phyloP scores from a whole-genome alignment of 2,329 filamentous ascomycete genomes.

The Colletotrichum agaves region DNA sequence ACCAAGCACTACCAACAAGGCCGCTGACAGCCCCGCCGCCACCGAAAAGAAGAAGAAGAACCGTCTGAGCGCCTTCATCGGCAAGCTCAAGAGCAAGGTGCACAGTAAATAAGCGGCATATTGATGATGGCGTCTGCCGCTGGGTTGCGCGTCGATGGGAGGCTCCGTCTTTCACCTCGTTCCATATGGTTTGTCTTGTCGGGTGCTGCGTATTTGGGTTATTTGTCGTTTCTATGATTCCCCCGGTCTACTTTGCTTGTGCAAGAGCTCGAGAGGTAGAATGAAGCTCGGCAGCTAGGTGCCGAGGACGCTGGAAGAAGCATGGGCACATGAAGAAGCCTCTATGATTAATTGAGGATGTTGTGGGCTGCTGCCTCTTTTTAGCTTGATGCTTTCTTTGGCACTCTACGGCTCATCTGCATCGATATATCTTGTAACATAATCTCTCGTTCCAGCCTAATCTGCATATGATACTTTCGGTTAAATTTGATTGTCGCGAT shows the following conservation, averaged over 20 bases:
- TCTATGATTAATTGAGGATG: conserved; percentile 43
- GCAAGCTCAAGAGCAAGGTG: conserved; percentile 63
- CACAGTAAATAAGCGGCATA: conserved; percentile 41
- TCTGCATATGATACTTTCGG: conserved; percentile 34
- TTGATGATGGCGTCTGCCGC: conserved; percentile 27
- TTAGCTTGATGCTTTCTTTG: conserved; percentile 12
- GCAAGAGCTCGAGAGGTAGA: conserved; percentile 38
- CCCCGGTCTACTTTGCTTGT: conserved; percentile 39
- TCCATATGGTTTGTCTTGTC: conserved; percentile 53
- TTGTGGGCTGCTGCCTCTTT: conserved; percentile 25
- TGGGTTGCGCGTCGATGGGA: conserved; percentile 44
- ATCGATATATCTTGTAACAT: conserved; percentile 36
- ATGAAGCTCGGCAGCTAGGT: conserved; percentile 30
- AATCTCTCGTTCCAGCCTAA: conserved; percentile 35
- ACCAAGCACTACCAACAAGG: conserved; percentile 43
- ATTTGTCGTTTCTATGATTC: conserved; percentile 41
- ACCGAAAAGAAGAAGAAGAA: conserved; percentile 74
- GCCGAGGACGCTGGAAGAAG: conserved; percentile 40
- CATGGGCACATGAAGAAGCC: conserved; percentile 39
- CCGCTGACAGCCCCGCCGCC: conserved; percentile 39
- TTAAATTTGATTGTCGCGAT: neutral
- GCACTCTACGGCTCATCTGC: conserved; percentile 32
- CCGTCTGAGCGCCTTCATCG: conserved; percentile 71
- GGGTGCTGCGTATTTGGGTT: conserved; percentile 39
- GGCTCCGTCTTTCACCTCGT: conserved; percentile 45